Base-by-base conservation (phyloP, 345 rosid species). In the Aethionema arabicum region DNA sequence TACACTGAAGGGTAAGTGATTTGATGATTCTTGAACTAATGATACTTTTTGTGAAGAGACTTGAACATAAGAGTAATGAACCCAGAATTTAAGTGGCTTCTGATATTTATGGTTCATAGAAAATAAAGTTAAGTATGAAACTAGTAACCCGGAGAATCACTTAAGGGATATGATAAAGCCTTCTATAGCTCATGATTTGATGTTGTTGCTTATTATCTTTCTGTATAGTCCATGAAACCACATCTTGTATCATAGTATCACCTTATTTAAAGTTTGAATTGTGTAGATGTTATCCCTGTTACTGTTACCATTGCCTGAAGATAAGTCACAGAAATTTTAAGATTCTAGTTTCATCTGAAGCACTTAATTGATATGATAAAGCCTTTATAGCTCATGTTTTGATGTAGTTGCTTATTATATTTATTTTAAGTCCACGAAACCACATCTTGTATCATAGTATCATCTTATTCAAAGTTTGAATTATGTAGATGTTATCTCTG, bases 1-100 rank as follows among this genome's bases (percentile, higher is more conserved):
- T 73, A 73, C 60, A 61, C 77, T 36, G 77, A 73, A 73, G 77
- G 77, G 77, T 73, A 49, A 48, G 65, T 50, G 16, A 11, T 56
- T 48, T 58, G 31, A 14, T 37, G 44, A 15, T 32, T 40, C 54
- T 59, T 40, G 5, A 15, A 13, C 27, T 63, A 5, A 27, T 27
- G 52, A 7, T 47, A 47, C 31, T 47, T 14, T 3, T 21, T 47
- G 31, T 47, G 32, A 15, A 63, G 59, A 37, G 52, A 14, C 0
- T 30, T 50, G 44, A 31, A 10, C 35, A 56, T 64, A 1, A 37
- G 56, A 50, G 9, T 8, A 11, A 43, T 31, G 12, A 42, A 4
- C 37, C 63, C 43, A 38, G 47, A 51, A 12, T 45, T 53, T 1
- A 8, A 49, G 33, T 6, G 49, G n/a, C 5, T 11, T 16, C 37